Conservation (phyloP, 2,329 filamentous ascomycete species). For the Westerdykella ornata region DNA sequence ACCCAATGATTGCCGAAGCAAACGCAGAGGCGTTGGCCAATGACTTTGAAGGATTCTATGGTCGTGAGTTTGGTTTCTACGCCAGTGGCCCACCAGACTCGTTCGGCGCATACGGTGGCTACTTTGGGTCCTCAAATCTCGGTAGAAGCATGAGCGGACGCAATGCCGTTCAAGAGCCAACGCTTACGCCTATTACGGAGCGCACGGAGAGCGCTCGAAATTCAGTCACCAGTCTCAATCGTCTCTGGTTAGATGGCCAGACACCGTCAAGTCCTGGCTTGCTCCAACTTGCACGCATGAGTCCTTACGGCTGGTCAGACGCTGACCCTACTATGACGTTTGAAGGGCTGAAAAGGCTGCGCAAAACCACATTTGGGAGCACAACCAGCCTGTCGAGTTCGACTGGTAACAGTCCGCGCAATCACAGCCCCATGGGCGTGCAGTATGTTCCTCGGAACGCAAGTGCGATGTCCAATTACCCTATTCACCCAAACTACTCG, state of each 20-base stretch:
- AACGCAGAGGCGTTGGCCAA: conserved; percentile 90
- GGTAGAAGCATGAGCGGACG: conserved; percentile 63
- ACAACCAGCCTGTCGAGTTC: conserved; percentile 59
- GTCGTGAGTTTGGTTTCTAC: conserved; percentile 95
- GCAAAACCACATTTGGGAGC: conserved; percentile 72
- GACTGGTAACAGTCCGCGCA: conserved; percentile 29
- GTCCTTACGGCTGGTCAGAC: conserved; percentile 46
- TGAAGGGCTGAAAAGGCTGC: conserved; percentile 63
- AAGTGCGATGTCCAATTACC: conserved; percentile 22
- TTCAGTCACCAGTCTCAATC: conserved; percentile 70
- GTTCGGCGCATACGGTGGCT: conserved; percentile 73
- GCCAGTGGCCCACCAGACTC: conserved; percentile 51
- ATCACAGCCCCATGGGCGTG: conserved; percentile 35
- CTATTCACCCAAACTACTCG: conserved; percentile 9
- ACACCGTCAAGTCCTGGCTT: conserved; percentile 64
- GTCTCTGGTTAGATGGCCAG: conserved; percentile 43
- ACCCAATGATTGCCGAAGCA: conserved; percentile 87
- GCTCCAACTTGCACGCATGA: conserved; percentile 60
- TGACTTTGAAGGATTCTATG: conserved; percentile 90
- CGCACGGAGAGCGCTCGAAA: conserved; percentile 92
- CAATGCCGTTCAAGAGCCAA: conserved; percentile 65
- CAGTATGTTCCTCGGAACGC: conserved; percentile 25
- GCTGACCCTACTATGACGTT: conserved; percentile 66
- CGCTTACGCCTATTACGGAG: conserved; percentile 92
- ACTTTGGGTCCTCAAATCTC: conserved; percentile 70